phyloP scores from a whole-genome alignment of 2,329 filamentous ascomycete species.

The Chaetomium globosum region DNA sequence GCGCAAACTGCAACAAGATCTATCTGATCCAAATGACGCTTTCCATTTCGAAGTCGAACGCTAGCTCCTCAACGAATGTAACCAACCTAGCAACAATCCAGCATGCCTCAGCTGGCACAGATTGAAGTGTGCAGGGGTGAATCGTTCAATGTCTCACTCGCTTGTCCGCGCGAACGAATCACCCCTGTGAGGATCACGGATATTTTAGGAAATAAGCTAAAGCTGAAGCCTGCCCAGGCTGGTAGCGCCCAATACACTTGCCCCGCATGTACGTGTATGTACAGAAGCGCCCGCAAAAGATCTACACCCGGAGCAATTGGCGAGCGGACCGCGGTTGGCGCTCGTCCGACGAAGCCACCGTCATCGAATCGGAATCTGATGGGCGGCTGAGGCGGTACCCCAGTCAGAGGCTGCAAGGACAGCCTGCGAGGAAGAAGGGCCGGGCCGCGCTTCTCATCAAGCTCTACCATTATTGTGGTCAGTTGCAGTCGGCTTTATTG shows the following conservation, averaged over 20 bases:
- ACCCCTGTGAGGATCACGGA: neutral
- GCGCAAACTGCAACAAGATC: too few relatives aligned
- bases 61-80: too few relatives aligned
- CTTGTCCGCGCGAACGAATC: neutral
- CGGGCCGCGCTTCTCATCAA: neutral
- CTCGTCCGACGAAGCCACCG: neutral
- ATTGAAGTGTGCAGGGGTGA: too few relatives aligned
- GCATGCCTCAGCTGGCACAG: too few relatives aligned
- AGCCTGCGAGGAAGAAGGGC: neutral
- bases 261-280: neutral
- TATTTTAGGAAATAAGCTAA: neutral
- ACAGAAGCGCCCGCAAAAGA: neutral
- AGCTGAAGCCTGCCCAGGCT: neutral
- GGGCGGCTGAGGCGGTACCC: neutral
- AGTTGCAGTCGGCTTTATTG: neutral
- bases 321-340: neutral
- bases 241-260: neutral
- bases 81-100: too few relatives aligned
- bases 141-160: neutral
- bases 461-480: neutral
- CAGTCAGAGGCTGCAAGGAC: neutral
- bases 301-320: neutral
- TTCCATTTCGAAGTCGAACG: too few relatives aligned
- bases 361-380: neutral
- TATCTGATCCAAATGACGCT: too few relatives aligned